These are phyloP conservation scores for Neurospora sublineolata DNA, from an alignment of 495 filamentous ascomycete species.

Conservation along the genomic window DNA sequence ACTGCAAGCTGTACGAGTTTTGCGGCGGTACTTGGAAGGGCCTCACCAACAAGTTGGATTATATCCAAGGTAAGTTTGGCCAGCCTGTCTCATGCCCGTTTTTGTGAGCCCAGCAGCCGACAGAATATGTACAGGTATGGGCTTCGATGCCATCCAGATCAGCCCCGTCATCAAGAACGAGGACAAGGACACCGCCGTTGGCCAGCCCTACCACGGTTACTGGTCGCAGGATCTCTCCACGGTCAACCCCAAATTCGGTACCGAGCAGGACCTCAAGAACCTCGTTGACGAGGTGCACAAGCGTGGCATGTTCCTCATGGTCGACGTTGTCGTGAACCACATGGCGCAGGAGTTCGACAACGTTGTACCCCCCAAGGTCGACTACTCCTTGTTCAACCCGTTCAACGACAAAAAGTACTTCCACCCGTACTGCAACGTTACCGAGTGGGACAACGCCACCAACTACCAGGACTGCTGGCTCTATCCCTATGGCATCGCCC, in stretches of 20 bases:
- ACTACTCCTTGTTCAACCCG: conserved; percentile 53
- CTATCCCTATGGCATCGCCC: conserved; percentile 41
- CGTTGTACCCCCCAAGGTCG: conserved; percentile 39
- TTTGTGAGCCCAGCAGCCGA: neutral
- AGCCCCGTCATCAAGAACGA: conserved; percentile 60
- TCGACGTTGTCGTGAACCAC: conserved; percentile 71
- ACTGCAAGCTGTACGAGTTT: conserved; percentile 46
- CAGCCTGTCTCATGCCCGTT: neutral
- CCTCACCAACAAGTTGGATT: conserved; percentile 22
- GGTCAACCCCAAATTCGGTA: conserved; percentile 56
- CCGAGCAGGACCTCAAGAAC: conserved; percentile 49
- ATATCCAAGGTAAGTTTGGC: conserved; percentile 18
- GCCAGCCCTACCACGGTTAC: conserved; percentile 60
- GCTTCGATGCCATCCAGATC: conserved; percentile 76
- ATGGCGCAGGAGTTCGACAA: conserved; percentile 45
- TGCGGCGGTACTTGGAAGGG: conserved; percentile 62
- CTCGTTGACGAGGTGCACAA: conserved; percentile 50
- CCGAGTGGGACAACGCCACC: conserved; percentile 45
- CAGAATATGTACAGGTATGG: conserved; percentile 52
- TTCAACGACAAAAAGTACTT: conserved; percentile 59
- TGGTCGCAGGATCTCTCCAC: conserved; percentile 57
- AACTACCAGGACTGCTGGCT: conserved; percentile 50
- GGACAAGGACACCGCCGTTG: conserved; percentile 37
- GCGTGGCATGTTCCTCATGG: conserved; percentile 62
- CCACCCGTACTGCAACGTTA: conserved; percentile 55